Evolutionary conservation across 2,329 filamentous ascomycete genomes (phyloP).

Genomic region (Plenodomus biglobosus): DNA sequence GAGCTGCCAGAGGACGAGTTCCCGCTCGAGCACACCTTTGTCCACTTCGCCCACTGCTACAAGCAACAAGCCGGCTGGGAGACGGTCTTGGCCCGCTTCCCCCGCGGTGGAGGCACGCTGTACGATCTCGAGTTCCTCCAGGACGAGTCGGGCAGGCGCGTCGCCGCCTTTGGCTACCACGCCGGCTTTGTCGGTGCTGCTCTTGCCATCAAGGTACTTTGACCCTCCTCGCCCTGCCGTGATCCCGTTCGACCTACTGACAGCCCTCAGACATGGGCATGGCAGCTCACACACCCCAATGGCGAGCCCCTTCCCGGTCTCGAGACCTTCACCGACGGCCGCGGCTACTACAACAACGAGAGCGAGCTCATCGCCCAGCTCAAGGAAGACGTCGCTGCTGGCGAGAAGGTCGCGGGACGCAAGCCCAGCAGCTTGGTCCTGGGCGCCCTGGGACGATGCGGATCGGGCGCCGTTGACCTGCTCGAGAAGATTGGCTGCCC

Average conservation of each 20-base stretch:
- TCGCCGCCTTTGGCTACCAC: constrained; percentile 67
- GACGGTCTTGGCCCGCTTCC: constrained; percentile 75
- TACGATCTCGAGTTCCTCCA: constrained; percentile 86
- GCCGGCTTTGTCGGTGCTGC: constrained; percentile 52
- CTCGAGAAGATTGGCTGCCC: constrained; percentile 73
- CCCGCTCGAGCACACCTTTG: constrained; percentile 45
- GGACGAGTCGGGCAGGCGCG: constrained; percentile 69
- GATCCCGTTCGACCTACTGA: constrained; percentile 4
- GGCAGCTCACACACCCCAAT: constrained; percentile 72
- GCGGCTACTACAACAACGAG: constrained; percentile 71
- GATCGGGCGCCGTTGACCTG: constrained; percentile 79
- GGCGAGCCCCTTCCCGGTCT: constrained; percentile 67
- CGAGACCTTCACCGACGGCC: constrained; percentile 52
- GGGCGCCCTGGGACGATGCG: constrained; percentile 76
- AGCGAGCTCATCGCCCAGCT: constrained; percentile 71
- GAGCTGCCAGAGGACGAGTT: constrained; percentile 45
- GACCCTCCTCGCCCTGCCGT: not conserved
- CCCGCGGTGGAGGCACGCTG: constrained; percentile 72
- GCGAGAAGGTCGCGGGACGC: constrained; percentile 66
- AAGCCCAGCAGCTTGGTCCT: constrained; percentile 79
- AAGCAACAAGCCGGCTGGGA: constrained; percentile 63
- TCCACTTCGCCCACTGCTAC: constrained; percentile 49
- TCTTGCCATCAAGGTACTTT: constrained; percentile 46
- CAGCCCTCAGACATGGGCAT: constrained; percentile 69
- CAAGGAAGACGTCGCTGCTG: constrained; percentile 68